phyloP scores from a whole-genome alignment of 2,329 filamentous ascomycete genomes.

The Sporothrix mexicana region DNA sequence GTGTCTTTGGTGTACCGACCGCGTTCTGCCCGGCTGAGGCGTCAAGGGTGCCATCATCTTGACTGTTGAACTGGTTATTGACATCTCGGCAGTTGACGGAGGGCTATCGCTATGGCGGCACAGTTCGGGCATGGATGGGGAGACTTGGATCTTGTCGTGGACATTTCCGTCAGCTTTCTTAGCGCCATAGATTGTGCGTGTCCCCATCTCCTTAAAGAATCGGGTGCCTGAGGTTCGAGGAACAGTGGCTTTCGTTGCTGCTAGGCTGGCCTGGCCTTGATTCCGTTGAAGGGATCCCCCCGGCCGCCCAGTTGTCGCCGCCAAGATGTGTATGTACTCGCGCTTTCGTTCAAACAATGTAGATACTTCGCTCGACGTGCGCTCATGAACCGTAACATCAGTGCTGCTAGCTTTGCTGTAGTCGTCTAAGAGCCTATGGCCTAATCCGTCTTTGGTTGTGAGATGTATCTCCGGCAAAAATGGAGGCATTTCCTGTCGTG shows the following conservation, averaged over 20 bases:
- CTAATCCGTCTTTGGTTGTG: too few relatives aligned
- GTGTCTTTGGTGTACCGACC: background rate
- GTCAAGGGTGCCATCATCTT: conserved; percentile 42
- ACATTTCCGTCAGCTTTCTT: background rate
- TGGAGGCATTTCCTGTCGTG: background rate
- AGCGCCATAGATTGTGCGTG: background rate
- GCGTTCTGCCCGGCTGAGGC: background rate
- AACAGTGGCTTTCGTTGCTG: background rate
- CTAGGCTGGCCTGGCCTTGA: background rate
- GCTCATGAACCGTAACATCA: background rate
- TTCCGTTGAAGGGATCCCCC: background rate
- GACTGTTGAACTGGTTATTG: background rate
- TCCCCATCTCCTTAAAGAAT: conserved; percentile 10
- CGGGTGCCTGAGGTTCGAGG: conserved; percentile 10
- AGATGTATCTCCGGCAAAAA: background rate
- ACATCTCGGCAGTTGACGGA: background rate
- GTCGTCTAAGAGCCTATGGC: background rate
- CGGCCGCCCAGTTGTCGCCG: background rate
- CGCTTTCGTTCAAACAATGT: background rate
- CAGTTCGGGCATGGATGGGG: background rate
- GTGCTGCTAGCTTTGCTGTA: background rate
- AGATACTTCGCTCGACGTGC: background rate
- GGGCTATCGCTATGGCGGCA: background rate
- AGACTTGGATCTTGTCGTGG: background rate
- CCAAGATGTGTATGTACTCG: background rate